Conservation (phyloP, 1,139 yeast genomes). For the Suhomyces coccinellae region DNA sequence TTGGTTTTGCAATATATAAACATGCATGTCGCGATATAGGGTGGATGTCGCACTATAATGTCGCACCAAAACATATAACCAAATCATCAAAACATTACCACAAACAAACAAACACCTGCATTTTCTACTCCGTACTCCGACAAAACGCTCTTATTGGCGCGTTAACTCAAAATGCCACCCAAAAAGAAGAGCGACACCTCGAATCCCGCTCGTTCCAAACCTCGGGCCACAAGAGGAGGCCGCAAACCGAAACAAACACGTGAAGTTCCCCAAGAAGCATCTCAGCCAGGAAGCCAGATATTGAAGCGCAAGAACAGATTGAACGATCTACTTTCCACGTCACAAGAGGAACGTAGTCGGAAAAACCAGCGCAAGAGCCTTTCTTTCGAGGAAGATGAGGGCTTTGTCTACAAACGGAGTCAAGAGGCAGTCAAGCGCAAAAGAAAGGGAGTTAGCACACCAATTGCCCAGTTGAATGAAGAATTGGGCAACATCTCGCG, state of each 20-base stretch:
- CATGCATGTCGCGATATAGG: neutral
- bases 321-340: constrained; percentile 25
- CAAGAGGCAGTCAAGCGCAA: constrained; percentile 17
- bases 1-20: neutral
- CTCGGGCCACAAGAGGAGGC: neutral
- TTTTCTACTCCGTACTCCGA: neutral
- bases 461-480: constrained; percentile 27
- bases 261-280: constrained; percentile 1
- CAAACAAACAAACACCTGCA: neutral
- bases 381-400: constrained; percentile 46
- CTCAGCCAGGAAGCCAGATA: constrained; percentile 14
- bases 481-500: constrained; percentile 19
- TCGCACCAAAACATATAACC: constrained; percentile 2
- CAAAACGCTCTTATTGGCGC: constrained; percentile 1
- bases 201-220: neutral
- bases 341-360: constrained; percentile 9
- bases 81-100: neutral
- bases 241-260: constrained; percentile 1
- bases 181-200: constrained; percentile 10
- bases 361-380: constrained; percentile 4
- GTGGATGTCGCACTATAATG: neutral
- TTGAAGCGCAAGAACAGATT: constrained; percentile 28
- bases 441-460: constrained; percentile 26
- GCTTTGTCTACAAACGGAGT: constrained; percentile 43
- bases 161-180: constrained; percentile 13